These are phyloP conservation scores for Thelonectria discophora DNA, from an alignment of 2,329 filamentous ascomycete species.

Conservation along the genomic window DNA sequence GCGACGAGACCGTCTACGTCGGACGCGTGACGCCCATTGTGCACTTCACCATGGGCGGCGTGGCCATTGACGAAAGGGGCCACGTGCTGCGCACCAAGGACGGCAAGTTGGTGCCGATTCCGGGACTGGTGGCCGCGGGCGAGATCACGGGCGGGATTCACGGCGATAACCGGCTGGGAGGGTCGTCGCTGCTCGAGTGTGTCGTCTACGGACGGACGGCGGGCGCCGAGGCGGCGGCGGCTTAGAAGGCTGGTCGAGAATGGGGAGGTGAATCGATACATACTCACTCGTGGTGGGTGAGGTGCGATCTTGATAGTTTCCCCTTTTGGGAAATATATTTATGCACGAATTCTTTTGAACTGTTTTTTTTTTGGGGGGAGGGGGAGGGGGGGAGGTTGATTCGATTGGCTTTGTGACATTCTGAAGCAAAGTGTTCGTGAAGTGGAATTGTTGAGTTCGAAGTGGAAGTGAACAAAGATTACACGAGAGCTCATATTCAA, in stretches of 20 bases:
- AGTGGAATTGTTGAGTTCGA: too few species aligned
- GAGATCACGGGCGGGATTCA: slow-evolving; percentile 73
- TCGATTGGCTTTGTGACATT: too few species aligned
- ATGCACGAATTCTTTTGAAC: too few species aligned
- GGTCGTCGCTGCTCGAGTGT: slow-evolving; percentile 69
- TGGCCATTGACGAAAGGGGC: slow-evolving; percentile 62
- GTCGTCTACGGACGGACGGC: slow-evolving; percentile 70
- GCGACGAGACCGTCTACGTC: slow-evolving; percentile 64
- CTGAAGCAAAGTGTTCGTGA: too few species aligned
- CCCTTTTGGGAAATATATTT: not conserved
- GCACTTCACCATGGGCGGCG: slow-evolving; percentile 75
- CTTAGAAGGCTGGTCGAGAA: slow-evolving; percentile 5
- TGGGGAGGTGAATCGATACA: not conserved
- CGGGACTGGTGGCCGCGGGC: slow-evolving; percentile 69
- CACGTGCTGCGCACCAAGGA: slow-evolving; percentile 56
- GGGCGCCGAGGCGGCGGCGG: slow-evolving; percentile 47
- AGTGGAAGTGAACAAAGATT: too few species aligned
- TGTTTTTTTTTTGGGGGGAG: too few species aligned
- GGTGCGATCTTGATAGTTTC: slow-evolving; percentile 27
- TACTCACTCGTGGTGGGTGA: slow-evolving; percentile 31
- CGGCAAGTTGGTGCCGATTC: slow-evolving; percentile 54
- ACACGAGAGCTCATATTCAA: too few species aligned
- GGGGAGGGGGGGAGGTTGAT: too few species aligned
- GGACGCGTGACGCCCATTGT: slow-evolving; percentile 70
- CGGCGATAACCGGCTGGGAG: slow-evolving; percentile 69